phyloP scores from a whole-genome alignment of 768 basidiomycete species.

The Cantharellus anzutake region DNA sequence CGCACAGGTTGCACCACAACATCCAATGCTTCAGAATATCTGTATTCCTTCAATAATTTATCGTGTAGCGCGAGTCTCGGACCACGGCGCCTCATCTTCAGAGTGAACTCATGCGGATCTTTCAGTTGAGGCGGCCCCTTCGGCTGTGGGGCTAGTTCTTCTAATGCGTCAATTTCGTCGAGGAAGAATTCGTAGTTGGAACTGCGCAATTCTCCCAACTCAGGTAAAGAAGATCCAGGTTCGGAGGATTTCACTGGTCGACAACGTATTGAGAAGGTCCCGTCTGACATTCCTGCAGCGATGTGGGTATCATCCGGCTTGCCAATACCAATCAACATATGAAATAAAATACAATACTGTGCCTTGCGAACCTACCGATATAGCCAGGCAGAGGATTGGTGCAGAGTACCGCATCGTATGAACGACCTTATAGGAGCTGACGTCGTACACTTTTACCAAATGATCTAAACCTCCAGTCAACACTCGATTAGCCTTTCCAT shows the following conservation, averaged over 20 bases:
- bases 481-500: constrained; percentile 53
- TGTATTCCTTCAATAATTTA: constrained; percentile 73
- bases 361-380: constrained; percentile 48
- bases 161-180: constrained; percentile 28
- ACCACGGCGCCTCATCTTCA: constrained; percentile 51
- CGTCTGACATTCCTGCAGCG: constrained; percentile 93
- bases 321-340: constrained; percentile 1
- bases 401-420: constrained; percentile 99
- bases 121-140: constrained; percentile 29
- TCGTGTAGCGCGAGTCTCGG: constrained; percentile 68
- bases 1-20: constrained; percentile 69
- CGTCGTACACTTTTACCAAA: constrained; percentile 97
- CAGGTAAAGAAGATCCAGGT: constrained; percentile 14
- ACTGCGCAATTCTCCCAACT: constrained; percentile 26
- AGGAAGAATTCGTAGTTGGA: constrained; percentile 54
- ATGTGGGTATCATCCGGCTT: constrained; percentile 96
- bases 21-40: constrained; percentile 88
- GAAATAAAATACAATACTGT: background rate
- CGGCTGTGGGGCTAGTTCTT: constrained; percentile 28
- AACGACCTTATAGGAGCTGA: constrained; percentile 81
- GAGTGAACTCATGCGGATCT: constrained; percentile 56
- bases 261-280: constrained; percentile 89
- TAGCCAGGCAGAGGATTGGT: constrained; percentile 70
- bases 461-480: constrained; percentile 87
- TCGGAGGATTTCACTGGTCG: constrained; percentile 63